Conservation (phyloP, 768 basidiomycete genomes). For the Pisolithus orientalis region DNA sequence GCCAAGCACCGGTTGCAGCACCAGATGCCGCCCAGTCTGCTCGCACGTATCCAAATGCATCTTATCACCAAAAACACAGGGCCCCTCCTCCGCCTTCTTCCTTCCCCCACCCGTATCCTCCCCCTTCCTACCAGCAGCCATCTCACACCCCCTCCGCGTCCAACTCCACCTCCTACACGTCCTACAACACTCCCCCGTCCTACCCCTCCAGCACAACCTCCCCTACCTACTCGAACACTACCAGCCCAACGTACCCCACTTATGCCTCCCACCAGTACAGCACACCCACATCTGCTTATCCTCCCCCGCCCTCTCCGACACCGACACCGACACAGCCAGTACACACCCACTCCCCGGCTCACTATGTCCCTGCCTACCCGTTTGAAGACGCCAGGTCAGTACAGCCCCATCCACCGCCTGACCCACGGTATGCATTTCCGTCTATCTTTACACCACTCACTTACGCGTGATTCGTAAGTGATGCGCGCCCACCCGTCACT, state of each 20-base stretch:
- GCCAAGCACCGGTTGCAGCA: conserved; percentile 18
- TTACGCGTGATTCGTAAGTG: neutral
- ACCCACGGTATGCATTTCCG: conserved; percentile 12
- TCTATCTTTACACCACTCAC: neutral
- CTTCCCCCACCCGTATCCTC: conserved; percentile 9
- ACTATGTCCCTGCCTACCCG: conserved; percentile 17
- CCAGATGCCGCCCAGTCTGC: conserved; percentile 2
- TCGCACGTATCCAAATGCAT: conserved; percentile 4
- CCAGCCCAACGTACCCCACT: conserved; percentile 13
- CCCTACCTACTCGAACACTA: conserved; percentile 17
- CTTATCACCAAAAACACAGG: conserved; percentile 12
- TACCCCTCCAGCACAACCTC: conserved; percentile 17
- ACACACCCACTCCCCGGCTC: conserved; percentile 6
- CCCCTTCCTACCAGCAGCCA: conserved; percentile 3
- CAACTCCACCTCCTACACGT: conserved; percentile 10
- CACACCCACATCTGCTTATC: conserved; percentile 24
- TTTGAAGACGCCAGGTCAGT: conserved; percentile 17
- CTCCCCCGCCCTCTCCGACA: conserved; percentile 24
- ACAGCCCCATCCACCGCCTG: conserved; percentile 5
- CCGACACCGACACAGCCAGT: conserved; percentile 24
- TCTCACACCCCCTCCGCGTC: conserved; percentile 11
- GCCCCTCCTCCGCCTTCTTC: conserved; percentile 11
- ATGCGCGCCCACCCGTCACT: neutral
- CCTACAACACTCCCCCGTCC: conserved; percentile 15
- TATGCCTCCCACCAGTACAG: conserved; percentile 15